phyloP scores from a whole-genome alignment of 1,284 basidiomycete genomes.

The Heliocybe sulcata region DNA sequence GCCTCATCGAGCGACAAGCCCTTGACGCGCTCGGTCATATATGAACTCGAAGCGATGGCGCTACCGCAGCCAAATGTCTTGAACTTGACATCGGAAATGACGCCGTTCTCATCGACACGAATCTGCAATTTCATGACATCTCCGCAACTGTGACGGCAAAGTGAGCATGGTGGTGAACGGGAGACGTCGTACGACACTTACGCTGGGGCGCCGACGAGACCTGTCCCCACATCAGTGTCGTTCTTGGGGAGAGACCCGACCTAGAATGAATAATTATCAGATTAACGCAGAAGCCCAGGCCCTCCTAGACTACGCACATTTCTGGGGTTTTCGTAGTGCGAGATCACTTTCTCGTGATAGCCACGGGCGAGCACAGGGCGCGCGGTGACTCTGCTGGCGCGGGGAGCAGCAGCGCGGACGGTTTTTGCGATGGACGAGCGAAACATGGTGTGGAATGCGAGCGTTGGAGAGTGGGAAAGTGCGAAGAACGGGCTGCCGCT shows the following conservation, averaged over 20 bases:
- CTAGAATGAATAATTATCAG: slow-evolving; percentile 53
- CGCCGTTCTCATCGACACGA: slow-evolving; percentile 88
- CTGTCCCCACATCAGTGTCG: slow-evolving; percentile 91
- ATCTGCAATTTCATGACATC: slow-evolving; percentile 99
- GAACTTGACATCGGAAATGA: slow-evolving; percentile 99
- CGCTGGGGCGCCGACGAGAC: slow-evolving; percentile 97
- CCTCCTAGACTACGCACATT: slow-evolving; percentile 57
- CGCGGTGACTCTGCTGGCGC: slow-evolving; percentile 28
- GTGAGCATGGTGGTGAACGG: slow-evolving; percentile 2
- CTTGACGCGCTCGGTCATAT: slow-evolving; percentile 98
- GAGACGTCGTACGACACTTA: slow-evolving; percentile 43
- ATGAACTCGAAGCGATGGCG: slow-evolving; percentile 94
- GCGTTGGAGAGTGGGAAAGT: slow-evolving; percentile 9
- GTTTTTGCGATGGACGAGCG: slow-evolving; percentile 51
- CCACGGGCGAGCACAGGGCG: slow-evolving; percentile 50
- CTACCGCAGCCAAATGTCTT: slow-evolving; percentile 98
- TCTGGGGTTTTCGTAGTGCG: slow-evolving; percentile 92
- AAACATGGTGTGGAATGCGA: slow-evolving; percentile 49
- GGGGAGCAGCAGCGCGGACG: slow-evolving; percentile 36
- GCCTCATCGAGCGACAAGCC: slow-evolving; percentile 93
- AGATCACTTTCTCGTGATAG: slow-evolving; percentile 93
- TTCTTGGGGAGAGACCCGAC: slow-evolving; percentile 93
- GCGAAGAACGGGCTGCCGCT: neutral
- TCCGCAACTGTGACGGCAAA: slow-evolving; percentile 47
- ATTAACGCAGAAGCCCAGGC: slow-evolving; percentile 32